Evolutionary conservation across 371 early-diverging fungal species (phyloP), one percentile per base, ranked within the genome.

Genomic region (Fennellomyces sp.): DNA sequence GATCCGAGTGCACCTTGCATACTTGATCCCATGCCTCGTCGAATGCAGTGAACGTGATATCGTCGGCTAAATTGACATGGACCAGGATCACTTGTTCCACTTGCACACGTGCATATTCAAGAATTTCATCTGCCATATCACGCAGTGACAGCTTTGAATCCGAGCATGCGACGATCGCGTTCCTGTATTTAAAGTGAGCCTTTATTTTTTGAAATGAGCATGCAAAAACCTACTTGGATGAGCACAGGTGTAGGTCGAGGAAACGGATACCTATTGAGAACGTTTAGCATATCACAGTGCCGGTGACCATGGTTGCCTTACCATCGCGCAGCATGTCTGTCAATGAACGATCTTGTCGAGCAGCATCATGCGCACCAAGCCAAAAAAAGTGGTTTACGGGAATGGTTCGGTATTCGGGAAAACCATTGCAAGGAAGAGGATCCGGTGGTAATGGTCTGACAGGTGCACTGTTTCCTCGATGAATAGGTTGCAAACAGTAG

Each of bases 301-400:
- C 11, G 27, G 25, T n/a, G n/a, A n/a, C n/a, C n/a, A n/a, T n/a
- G n/a, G n/a, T n/a, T n/a, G n/a, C n/a, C n/a, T 53, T 65, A 66
- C 73, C 73, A 31, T 72, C 65, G 3, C 57, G 25, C 11, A 76
- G 55, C 63, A 70, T 68, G 7, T 63, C 54, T 28, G 66, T 48
- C 35, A 72, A 49, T n/a, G 47, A 26, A 23, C 52, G 55, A 17
- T 56, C 57, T 26, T 67, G 69, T 17, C 35, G 51, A 0, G 48
- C 21, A n/a, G 53, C 61, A 54, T 58, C 54, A 36, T 60, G 56
- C 7, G 75, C 69, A 36, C 78, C 79, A 13, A 73, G 60, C 49
- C 67, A 78, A 36, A 75, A 66, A 4, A 57, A 73, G 30, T 70
- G 65, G 30, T 75, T 70, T 25, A 73, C 52, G 23, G 75, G 75